Base-by-base conservation (phyloP, 2,329 filamentous ascomycete species). In the Boeremia exigua region DNA sequence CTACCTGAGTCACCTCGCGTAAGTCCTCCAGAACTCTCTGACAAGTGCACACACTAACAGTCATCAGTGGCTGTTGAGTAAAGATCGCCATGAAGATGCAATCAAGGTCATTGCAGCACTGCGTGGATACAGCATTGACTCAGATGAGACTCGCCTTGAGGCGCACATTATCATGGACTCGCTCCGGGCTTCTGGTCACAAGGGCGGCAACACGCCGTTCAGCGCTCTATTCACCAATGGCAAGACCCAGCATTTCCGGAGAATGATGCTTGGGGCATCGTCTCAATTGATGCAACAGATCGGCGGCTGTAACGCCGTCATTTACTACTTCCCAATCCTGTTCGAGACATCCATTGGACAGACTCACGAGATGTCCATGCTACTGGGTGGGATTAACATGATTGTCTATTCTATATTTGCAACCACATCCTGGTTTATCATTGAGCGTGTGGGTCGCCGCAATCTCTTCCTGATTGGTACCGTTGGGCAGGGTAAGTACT, bases 121-220 rank as follows among this genome's bases (percentile, higher is more conserved):
- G 5, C 75, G 74, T 42, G 80, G 79, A 10, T 69, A 71, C 23
- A 64, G 83, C 42, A 59, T 82, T 5, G 80, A 86, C 42, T 80
- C 84, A 59, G 75, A 79, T 8, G 82, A 88, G 66, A 86, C 86
- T 2, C 78, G 81, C 40, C 67, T 81, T 9, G 84, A 90, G 73
- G 82, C 83, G 64, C 83, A 87, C 48, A 85, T 89, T 0, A 87
- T 90, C n/a, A 75, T 86, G n/a, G 88, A 92, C 65, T 73, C 73
- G 51, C 77, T 79, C 54, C 71, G 71, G 11, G 75, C 74, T 5
- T 75, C 76, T 15, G 76, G 77, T 28, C 75, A 75, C 66, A 68
- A 73, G 32, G 74, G 75, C 10, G 75, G 77, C 34, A 73, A 71
- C 57, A 78, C 74, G 7, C 75, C 75, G 1, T 75, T 82, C 69